phyloP scores from a whole-genome alignment of 129 eudicot species.

The Sambucus nigra region DNA sequence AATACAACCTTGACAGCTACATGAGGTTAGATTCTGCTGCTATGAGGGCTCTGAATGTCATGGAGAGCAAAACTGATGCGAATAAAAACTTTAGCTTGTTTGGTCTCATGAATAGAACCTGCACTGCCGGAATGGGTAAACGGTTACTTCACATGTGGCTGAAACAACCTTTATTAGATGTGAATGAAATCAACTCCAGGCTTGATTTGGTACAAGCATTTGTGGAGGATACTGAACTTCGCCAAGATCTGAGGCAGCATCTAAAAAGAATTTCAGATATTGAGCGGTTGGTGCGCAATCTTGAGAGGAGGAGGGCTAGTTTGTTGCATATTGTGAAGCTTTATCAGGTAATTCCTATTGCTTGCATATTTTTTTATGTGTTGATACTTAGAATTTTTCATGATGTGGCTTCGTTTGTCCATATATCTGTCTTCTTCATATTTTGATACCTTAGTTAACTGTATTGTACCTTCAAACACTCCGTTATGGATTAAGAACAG shows the following conservation, averaged over 20 bases:
- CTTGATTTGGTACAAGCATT: constrained; percentile 90
- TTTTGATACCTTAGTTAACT: not conserved
- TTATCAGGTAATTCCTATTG: constrained; percentile 53
- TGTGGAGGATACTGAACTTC: constrained; percentile 85
- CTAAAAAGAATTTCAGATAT: constrained; percentile 83
- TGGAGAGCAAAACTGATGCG: constrained; percentile 96
- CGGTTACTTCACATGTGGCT: constrained; percentile 90
- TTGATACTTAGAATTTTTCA: not conserved
- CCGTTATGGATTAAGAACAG: not conserved
- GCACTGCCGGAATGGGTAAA: constrained; percentile 98
- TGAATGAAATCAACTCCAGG: constrained; percentile 57
- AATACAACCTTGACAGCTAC: constrained; percentile 60
- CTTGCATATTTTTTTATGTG: not conserved
- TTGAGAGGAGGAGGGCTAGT: constrained; percentile 62
- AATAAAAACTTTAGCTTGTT: constrained; percentile 88
- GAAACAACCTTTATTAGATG: constrained; percentile 87
- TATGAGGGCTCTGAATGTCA: constrained; percentile 85
- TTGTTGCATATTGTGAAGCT: constrained; percentile 81
- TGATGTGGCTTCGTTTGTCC: not conserved
- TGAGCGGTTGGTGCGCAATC: constrained; percentile 57
- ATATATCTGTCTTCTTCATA: not conserved
- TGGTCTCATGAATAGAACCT: constrained; percentile 92
- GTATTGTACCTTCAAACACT: not conserved
- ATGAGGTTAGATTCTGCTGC: constrained; percentile 99
- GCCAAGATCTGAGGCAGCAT: constrained; percentile 83